Base-by-base conservation (phyloP, 2,329 filamentous ascomycete species). In the Simplicillium sp. region DNA sequence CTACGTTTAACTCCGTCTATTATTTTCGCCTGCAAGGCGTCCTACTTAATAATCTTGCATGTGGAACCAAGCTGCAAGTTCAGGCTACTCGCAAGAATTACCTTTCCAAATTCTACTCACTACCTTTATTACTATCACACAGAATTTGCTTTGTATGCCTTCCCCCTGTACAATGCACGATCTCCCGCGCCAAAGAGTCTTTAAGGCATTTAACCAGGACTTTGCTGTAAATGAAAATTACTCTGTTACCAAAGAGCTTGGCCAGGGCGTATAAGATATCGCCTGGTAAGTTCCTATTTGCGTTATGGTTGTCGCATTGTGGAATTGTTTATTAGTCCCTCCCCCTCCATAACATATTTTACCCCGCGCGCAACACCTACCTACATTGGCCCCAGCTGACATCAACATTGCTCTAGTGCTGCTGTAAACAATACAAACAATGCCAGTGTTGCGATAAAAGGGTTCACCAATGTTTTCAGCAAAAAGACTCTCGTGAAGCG, bases 131-230 rank as follows among this genome's bases (percentile, higher is more conserved):
- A n/a, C n/a, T n/a, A n/a, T n/a, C n/a, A n/a, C n/a, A n/a, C n/a
- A n/a, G n/a, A n/a, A n/a, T n/a, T n/a, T n/a, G n/a, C n/a, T n/a
- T n/a, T n/a, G n/a, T n/a, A n/a, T n/a, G n/a, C n/a, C n/a, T n/a
- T n/a, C n/a, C n/a, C n/a, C n/a, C n/a, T n/a, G n/a, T n/a, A n/a
- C n/a, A n/a, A 66, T 66, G 63, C 50, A 55, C 41, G 63, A 66
- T 43, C 58, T 66, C 29, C 55, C 65, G 49, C 60, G 64, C 57
- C 82, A 88, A 66, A 96, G 95, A 76, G 79, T 89, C 65, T 95
- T 95, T 76, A 95, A 94, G 80, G 89, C 97, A 62, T 98, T 98
- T 70, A 96, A 96, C 74, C 92, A 98, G 62, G 92, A 98, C 70
- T 98, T 98, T 61, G 82, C 95, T 54, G 92, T 97, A 57, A 92